Base-by-base conservation (phyloP, 2,329 filamentous ascomycete species). In the Trichophyton equinum region DNA sequence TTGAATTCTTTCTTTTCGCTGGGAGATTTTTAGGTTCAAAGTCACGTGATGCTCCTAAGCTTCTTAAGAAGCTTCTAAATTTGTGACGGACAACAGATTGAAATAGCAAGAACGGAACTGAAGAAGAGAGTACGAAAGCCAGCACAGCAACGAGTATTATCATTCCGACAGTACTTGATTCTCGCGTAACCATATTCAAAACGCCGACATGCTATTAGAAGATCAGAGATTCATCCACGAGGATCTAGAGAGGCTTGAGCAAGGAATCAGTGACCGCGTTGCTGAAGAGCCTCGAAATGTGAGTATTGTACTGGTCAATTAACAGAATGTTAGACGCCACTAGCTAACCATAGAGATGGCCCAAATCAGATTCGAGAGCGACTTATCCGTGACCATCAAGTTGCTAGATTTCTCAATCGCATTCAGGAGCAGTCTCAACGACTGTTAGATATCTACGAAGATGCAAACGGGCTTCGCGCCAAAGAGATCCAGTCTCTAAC, bases 211-310 rank as follows among this genome's bases (percentile, higher is more conserved):
- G 91, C 78, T 95, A 67, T 77, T 96, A 65, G 95, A 99, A 79
- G 91, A 97, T 68, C 88, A 97, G 76, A 84, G 94, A 68, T 91
- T 89, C 70, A 84, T 96, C 68, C 91, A 96, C 69, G 94, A 99
- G 82, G 94, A 99, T 76, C 79, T 99, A 58, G 94, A 99, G 81
- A 86, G 94, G 65, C 82, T 99, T 62, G 94, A 99, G 76, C 90
- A 96, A 74, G 94, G 89, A 60, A 87, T 96, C 69, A 87, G 89
- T 60, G 91, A 97, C 76, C 88, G 91, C 69, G 84, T 95, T 63
- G 81, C 85, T 64, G 90, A 96, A 66, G 91, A 97, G 65, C 91
- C 92, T 53, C 89, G 87, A 75, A 88, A 92, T 74, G 89, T 91
- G 78, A 74, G 85, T 79, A 60, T 53, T 56, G 44, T 47, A 40